phyloP scores from a whole-genome alignment of 768 basidiomycete species.

The Collybia nuda region DNA sequence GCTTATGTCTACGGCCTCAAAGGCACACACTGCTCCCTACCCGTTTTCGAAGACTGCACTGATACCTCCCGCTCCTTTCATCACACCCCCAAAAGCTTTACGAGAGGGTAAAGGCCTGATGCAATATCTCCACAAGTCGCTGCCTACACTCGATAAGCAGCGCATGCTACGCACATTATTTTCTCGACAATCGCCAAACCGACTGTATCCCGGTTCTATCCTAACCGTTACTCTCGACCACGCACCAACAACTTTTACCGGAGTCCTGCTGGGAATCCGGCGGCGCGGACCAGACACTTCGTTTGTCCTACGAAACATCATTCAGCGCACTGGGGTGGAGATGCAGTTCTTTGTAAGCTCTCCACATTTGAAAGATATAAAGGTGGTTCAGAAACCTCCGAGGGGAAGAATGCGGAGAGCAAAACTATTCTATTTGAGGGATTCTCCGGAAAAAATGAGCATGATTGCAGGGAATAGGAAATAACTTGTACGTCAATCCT shows the following conservation, averaged over 20 bases:
- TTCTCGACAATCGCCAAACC: constrained; percentile 62
- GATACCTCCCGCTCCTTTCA: constrained; percentile 43
- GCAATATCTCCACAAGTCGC: constrained; percentile 64
- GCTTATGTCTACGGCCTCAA: constrained; percentile 44
- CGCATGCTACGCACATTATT: constrained; percentile 69
- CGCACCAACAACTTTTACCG: constrained; percentile 82
- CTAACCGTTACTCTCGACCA: constrained; percentile 76
- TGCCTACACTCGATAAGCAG: constrained; percentile 69
- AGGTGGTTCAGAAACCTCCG: constrained; percentile 67
- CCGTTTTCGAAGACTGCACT: constrained; percentile 75
- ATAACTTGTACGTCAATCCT: constrained; percentile 17
- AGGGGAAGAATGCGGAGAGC: constrained; percentile 69
- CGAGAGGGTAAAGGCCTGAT: constrained; percentile 76
- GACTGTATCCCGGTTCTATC: constrained; percentile 83
- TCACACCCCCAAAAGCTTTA: constrained; percentile 44
- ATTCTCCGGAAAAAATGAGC: constrained; percentile 85
- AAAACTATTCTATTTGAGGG: constrained; percentile 80
- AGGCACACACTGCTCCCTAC: constrained; percentile 39
- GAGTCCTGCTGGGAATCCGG: constrained; percentile 82
- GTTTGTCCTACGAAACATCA: constrained; percentile 87
- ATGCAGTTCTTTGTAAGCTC: constrained; percentile 87
- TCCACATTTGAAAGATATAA: constrained; percentile 86
- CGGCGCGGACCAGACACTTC: constrained; percentile 84
- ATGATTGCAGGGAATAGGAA: constrained; percentile 54
- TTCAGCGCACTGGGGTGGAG: constrained; percentile 91